A percentile compares a stretch with the other conserved stretches of the same genome.
phyloP scores from a whole-genome alignment of 140 eudicot genomes.

The Ambrosia hybrid region DNA sequence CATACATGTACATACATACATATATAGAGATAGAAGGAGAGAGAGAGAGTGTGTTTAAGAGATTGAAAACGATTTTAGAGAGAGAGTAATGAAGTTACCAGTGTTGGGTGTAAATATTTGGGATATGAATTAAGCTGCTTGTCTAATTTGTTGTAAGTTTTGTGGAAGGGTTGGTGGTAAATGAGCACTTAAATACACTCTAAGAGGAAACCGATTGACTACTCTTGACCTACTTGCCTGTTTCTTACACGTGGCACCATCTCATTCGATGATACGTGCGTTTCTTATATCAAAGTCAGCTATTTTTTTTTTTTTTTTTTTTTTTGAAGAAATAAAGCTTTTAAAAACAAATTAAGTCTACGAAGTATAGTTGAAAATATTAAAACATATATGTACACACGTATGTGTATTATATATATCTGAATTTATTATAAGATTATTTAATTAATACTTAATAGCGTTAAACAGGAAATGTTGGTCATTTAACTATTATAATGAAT shows the following conservation, averaged over 20 bases:
- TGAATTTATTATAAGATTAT: not conserved
- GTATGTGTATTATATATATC: not conserved
- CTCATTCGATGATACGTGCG: slow-evolving; percentile 32
- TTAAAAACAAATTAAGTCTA: no score
- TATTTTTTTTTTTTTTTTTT: no score
- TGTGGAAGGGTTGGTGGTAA: slow-evolving; percentile 35
- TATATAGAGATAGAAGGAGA: not conserved
- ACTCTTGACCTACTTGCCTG: slow-evolving; percentile 46
- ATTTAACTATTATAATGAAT: not conserved
- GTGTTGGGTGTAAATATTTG: no score
- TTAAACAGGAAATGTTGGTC: not conserved
- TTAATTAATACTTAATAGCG: not conserved
- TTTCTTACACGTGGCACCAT: slow-evolving; percentile 42
- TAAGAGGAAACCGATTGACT: slow-evolving; percentile 51
- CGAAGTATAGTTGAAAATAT: not conserved
- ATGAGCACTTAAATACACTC: slow-evolving; percentile 43
- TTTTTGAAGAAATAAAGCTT: not conserved
- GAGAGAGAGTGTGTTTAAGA: not conserved
- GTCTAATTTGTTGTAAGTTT: slow-evolving; percentile 2
- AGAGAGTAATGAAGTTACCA: no score
- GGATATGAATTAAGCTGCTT: no score
- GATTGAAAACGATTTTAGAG: no score
- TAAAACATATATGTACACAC: not conserved
- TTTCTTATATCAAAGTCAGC: slow-evolving; percentile 37
- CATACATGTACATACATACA: not conserved